These are phyloP conservation scores for Berkeleyomyces rouxiae DNA, from an alignment of 2,329 filamentous ascomycete genomes.

Conservation along the genomic window DNA sequence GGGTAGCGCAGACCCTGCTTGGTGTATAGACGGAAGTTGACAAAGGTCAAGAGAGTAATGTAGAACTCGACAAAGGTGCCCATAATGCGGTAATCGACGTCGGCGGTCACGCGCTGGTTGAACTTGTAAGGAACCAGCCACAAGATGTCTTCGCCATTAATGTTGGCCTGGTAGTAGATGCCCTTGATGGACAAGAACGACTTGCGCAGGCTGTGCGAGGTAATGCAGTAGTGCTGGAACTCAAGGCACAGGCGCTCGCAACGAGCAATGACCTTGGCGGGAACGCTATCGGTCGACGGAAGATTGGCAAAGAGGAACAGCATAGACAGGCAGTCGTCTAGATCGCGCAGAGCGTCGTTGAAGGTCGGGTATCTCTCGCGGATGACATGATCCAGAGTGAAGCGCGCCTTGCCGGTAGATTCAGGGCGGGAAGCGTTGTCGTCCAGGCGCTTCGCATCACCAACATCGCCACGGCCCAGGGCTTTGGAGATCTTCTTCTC, in stretches of 20 bases:
- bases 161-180: conserved; percentile 96
- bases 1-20: conserved; percentile 85
- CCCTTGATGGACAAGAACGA: conserved; percentile 98
- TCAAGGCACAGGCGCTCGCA: conserved; percentile 88
- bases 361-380: conserved; percentile 98
- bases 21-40: conserved; percentile 92
- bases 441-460: conserved; percentile 77
- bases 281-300: conserved; percentile 74
- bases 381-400: conserved; percentile 91
- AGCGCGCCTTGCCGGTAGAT: conserved; percentile 73
- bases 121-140: conserved; percentile 98
- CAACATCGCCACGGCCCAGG: conserved; percentile 77
- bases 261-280: conserved; percentile 85
- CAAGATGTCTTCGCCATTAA: conserved; percentile 89
- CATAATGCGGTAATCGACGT: conserved; percentile 98
- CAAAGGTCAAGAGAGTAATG: conserved; percentile 84
- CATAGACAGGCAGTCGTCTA: conserved; percentile 94
- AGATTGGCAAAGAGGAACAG: conserved; percentile 95
- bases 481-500: conserved; percentile 95
- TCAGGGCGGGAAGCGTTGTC: conserved; percentile 73
- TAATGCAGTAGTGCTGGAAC: conserved; percentile 95
- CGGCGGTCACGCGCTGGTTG: conserved; percentile 81
- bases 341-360: conserved; percentile 77
- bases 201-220: conserved; percentile 78
- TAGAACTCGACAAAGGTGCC: conserved; percentile 98